phyloP scores from a whole-genome alignment of 805 yeast species.

The Alloascoidea africana region DNA sequence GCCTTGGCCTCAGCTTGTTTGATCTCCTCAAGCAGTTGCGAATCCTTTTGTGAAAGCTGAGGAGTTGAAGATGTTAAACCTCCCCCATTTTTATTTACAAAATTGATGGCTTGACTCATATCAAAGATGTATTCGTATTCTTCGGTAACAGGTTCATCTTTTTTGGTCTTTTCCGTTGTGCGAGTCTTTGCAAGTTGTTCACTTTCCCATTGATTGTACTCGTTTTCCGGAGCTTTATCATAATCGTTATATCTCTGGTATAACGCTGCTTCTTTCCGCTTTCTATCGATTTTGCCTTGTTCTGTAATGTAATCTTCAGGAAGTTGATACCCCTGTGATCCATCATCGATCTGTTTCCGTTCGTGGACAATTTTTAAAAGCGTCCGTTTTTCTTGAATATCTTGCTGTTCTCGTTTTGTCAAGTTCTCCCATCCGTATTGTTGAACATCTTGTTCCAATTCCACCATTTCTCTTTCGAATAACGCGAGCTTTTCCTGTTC shows the following conservation, averaged over 20 bases:
- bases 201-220: constrained; percentile 31
- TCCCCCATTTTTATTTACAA: constrained; percentile 25
- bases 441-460: constrained; percentile 31
- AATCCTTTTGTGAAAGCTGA: background rate
- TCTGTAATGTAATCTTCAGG: constrained; percentile 44
- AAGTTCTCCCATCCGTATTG: constrained; percentile 40
- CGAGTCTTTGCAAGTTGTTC: constrained; percentile 27
- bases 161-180: constrained; percentile 20
- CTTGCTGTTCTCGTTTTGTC: constrained; percentile 31
- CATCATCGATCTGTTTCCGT: constrained; percentile 19
- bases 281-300: constrained; percentile 36
- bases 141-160: constrained; percentile 26
- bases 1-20: constrained; percentile 21
- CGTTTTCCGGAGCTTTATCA: constrained; percentile 6
- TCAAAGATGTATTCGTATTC: constrained; percentile 70
- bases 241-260: constrained; percentile 20
- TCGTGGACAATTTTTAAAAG: constrained; percentile 28
- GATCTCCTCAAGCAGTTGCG: constrained; percentile 9
- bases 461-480: constrained; percentile 30
- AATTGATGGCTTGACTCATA: constrained; percentile 43
- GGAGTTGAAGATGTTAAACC: constrained; percentile 4
- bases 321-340: constrained; percentile 26
- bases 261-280: constrained; percentile 36
- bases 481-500: constrained; percentile 30
- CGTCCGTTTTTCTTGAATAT: constrained; percentile 34